phyloP scores from a whole-genome alignment of 1,284 basidiomycete species.

The Puccinia polysora region DNA sequence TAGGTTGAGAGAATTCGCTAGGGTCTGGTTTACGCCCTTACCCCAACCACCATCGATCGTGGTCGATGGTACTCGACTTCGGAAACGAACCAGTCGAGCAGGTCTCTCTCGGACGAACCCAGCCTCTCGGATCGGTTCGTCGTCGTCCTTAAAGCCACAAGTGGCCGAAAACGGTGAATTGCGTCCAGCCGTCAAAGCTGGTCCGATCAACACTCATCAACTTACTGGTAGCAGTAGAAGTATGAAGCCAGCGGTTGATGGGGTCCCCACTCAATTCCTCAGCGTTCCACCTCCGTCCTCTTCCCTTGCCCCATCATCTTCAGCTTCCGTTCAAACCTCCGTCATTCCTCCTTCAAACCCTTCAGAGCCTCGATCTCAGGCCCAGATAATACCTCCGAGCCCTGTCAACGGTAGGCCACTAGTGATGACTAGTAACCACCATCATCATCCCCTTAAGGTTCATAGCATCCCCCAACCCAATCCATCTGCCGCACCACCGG shows the following conservation, averaged over 20 bases:
- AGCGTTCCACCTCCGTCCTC: neutral
- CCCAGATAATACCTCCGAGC: too few species aligned
- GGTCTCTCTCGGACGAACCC: neutral
- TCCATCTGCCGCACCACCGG: too few species aligned
- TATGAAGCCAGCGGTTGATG: neutral
- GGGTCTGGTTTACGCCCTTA: constrained; percentile 32
- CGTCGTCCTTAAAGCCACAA: neutral
- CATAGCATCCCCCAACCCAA: neutral
- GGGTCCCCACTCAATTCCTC: neutral
- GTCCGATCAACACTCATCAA: neutral
- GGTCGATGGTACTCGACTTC: neutral
- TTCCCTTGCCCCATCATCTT: neutral
- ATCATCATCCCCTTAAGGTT: neutral
- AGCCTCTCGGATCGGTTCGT: neutral
- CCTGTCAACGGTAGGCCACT: neutral
- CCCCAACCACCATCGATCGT: constrained; percentile 16
- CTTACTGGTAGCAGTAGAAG: neutral
- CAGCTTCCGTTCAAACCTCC: too few species aligned
- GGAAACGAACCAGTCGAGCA: neutral
- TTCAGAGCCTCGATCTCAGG: too few species aligned
- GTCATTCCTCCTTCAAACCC: too few species aligned
- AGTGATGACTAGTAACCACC: too few species aligned
- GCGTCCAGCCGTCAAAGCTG: too few species aligned
- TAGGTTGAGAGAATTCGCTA: constrained; percentile 17
- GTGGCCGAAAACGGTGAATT: neutral